phyloP scores from a whole-genome alignment of 139 green algal genomes.

The Nannochloris sp. region DNA sequence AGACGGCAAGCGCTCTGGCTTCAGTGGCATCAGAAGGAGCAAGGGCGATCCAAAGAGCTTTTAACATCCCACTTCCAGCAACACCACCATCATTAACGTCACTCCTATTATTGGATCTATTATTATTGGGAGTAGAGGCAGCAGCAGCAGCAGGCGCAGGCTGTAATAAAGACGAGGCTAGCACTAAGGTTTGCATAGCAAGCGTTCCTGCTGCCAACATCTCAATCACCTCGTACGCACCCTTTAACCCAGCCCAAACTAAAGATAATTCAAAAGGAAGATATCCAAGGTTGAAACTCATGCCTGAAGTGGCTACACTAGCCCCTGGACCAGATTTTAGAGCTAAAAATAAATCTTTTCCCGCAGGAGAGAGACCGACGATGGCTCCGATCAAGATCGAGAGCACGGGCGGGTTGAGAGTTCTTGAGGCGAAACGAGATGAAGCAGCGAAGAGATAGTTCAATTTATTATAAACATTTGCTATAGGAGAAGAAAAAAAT shows the following conservation, averaged over 20 bases:
- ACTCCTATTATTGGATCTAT: background rate
- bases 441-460: too few relatives aligned
- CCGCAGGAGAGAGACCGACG: slow-evolving; percentile 41
- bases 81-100: background rate
- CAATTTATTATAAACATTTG: too few relatives aligned
- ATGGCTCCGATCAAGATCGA: slow-evolving; percentile 41
- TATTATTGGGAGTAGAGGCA: background rate
- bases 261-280: slow-evolving; percentile 35
- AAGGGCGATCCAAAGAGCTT: background rate
- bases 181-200: slow-evolving; percentile 49
- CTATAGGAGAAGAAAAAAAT: too few relatives aligned
- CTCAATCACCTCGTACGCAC: slow-evolving; percentile 37
- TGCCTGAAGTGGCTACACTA: background rate
- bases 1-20: slow-evolving; percentile 24
- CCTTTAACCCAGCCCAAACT: slow-evolving; percentile 13
- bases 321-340: too few relatives aligned
- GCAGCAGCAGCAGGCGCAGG: background rate
- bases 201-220: slow-evolving; percentile 44
- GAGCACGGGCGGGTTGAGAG: slow-evolving; percentile 50
- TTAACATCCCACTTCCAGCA: background rate
- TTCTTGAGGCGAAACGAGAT: background rate
- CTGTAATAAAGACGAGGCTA: slow-evolving; percentile 51
- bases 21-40: slow-evolving; percentile 22
- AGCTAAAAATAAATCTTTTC: slow-evolving; percentile 28
- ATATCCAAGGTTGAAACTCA: background rate